Conservation (phyloP, 495 filamentous ascomycete genomes). For the Niebla homalea region DNA sequence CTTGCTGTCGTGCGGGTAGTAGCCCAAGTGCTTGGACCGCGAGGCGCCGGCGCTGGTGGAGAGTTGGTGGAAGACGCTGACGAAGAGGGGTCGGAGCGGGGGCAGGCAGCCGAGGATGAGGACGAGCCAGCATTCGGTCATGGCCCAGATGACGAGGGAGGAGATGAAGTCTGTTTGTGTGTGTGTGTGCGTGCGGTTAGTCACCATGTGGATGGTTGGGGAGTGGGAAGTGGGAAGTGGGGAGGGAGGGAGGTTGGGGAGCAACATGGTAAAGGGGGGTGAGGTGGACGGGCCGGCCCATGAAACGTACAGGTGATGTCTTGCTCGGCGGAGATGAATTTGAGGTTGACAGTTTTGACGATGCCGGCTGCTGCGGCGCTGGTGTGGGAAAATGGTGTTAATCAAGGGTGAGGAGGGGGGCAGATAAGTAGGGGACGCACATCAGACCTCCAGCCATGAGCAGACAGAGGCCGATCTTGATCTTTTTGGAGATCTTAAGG, state of each 20-base stretch:
- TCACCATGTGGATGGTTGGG: background rate
- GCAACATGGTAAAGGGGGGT: background rate
- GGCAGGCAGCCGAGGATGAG: conserved; percentile 23
- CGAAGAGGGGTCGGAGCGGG: conserved; percentile 16
- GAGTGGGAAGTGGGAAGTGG: background rate
- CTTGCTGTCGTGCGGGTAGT: background rate
- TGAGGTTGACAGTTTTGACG: conserved; percentile 20
- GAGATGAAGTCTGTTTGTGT: conserved; percentile 13
- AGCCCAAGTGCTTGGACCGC: background rate
- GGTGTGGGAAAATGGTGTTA: background rate
- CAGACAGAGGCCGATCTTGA: conserved; percentile 22
- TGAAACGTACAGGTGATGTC: conserved; percentile 7
- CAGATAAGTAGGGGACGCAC: conserved; percentile 12
- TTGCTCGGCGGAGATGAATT: conserved; percentile 9
- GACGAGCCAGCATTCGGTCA: conserved; percentile 23
- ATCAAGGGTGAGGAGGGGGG: no score
- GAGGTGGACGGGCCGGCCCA: background rate
- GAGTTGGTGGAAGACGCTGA: background rate
- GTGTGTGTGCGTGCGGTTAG: no score
- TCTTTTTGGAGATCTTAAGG: conserved; percentile 21
- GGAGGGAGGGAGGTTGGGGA: background rate
- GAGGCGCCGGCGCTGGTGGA: background rate
- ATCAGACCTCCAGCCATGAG: conserved; percentile 26
- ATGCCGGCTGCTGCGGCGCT: conserved; percentile 20
- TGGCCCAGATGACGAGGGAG: conserved; percentile 18